These are phyloP conservation scores for Diddensiella caesifluorescens DNA, from an alignment of 805 yeast genomes.

Conservation along the genomic window DNA sequence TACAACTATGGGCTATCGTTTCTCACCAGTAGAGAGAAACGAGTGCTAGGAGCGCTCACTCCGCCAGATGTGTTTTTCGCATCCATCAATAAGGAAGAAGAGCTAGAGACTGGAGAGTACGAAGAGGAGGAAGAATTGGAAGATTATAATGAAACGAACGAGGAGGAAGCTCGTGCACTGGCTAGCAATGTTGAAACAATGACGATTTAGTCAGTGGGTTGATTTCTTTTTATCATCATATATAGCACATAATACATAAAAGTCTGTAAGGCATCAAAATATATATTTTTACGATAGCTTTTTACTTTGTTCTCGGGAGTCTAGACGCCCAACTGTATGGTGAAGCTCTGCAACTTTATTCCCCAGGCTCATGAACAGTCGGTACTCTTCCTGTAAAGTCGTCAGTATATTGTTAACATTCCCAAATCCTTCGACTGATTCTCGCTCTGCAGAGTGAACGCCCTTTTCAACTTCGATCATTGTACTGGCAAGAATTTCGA, in stretches of 20 bases:
- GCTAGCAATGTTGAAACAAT: too few relatives aligned
- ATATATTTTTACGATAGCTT: neutral
- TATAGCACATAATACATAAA: neutral
- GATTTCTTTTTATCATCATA: neutral
- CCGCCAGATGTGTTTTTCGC: slow-evolving; percentile 60
- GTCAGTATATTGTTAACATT: slow-evolving; percentile 24
- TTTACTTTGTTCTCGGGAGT: slow-evolving; percentile 3
- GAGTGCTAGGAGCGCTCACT: slow-evolving; percentile 76
- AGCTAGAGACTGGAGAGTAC: too few relatives aligned
- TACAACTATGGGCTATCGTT: slow-evolving; percentile 66
- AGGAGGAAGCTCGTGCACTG: too few relatives aligned
- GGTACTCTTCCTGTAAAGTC: slow-evolving; percentile 50
- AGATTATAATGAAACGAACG: too few relatives aligned
- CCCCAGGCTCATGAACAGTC: slow-evolving; percentile 65
- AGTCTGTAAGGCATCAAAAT: neutral
- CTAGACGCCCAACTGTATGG: slow-evolving; percentile 37
- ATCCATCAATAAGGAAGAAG: slow-evolving; percentile 3
- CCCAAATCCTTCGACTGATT: slow-evolving; percentile 17
- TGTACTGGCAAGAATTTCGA: slow-evolving; percentile 29
- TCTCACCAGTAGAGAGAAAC: slow-evolving; percentile 57
- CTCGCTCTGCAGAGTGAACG: slow-evolving; percentile 29
- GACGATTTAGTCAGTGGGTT: too few relatives aligned
- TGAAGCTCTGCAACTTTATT: slow-evolving; percentile 69
- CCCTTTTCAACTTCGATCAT: slow-evolving; percentile 32
- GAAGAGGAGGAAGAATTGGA: too few relatives aligned